A percentile compares a stretch with the other conserved stretches of the same genome.
Conservation (phyloP, 345 rosid genomes). For the Gossypium ekmanianum region DNA sequence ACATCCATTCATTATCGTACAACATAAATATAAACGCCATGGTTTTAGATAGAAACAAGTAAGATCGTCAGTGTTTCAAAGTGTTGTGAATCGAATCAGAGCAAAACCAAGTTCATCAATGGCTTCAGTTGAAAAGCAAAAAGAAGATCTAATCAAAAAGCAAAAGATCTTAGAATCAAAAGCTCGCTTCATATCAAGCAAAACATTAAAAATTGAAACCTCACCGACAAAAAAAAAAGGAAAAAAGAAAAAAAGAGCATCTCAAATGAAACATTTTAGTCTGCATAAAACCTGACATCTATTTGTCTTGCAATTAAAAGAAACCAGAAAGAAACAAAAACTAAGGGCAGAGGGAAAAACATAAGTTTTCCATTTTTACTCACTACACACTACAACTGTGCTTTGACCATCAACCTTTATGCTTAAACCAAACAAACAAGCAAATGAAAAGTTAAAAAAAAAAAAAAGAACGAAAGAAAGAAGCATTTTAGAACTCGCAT, state of each 20-base stretch:
- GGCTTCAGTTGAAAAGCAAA: conserved; percentile 10
- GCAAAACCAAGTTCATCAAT: background rate
- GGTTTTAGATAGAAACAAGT: background rate
- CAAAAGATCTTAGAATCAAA: conserved; percentile 22
- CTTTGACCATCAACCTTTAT: background rate
- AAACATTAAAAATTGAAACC: background rate
- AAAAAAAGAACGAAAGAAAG: no score
- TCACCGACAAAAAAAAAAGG: conserved; percentile 32
- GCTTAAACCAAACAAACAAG: background rate
- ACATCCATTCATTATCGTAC: background rate
- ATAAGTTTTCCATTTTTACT: background rate
- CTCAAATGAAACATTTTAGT: background rate
- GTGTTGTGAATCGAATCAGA: conserved; percentile 4
- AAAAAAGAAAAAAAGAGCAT: conserved; percentile 4
- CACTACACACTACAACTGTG: background rate
- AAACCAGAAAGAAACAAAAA: background rate
- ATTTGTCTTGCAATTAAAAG: background rate
- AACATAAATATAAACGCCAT: background rate
- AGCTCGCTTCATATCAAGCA: background rate
- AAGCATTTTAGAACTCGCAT: background rate
- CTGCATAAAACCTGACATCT: background rate
- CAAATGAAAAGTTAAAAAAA: background rate
- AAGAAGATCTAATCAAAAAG: conserved; percentile 19
- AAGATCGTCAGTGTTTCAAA: conserved; percentile 11
- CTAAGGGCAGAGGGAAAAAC: conserved; percentile 1